Percentiles rank a stretch among this genome's conserved stretches.
phyloP scores from a whole-genome alignment of 2,329 filamentous ascomycete genomes.

The Xylariaceae sp. region DNA sequence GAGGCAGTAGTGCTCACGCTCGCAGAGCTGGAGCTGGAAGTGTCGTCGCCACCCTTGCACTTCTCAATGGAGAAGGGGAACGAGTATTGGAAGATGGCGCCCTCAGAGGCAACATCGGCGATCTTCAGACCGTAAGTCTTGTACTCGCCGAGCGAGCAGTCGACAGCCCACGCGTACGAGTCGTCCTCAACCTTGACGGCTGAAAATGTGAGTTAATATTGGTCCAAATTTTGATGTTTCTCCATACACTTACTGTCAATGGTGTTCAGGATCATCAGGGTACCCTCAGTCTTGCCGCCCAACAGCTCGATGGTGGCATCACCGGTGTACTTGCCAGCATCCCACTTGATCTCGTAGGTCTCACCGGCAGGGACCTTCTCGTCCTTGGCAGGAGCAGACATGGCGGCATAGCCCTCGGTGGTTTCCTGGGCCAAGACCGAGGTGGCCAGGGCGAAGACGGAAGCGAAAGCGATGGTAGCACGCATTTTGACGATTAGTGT shows the following conservation, averaged over 20 bases:
- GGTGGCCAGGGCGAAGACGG: constrained; percentile 51
- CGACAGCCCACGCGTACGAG: constrained; percentile 51
- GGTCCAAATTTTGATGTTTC: too few species aligned
- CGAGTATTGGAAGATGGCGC: constrained; percentile 58
- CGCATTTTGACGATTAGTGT: constrained; percentile 47
- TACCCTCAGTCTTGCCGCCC: constrained; percentile 45
- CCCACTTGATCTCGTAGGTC: constrained; percentile 52
- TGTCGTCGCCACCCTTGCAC: constrained; percentile 13
- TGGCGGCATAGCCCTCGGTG: constrained; percentile 52
- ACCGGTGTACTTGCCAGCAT: constrained; percentile 39
- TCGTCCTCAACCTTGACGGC: constrained; percentile 45
- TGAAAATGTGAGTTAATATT: constrained; percentile 22
- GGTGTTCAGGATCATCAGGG: constrained; percentile 39
- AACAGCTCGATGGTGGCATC: constrained; percentile 54
- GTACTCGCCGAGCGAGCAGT: constrained; percentile 41
- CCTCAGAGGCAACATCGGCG: constrained; percentile 43
- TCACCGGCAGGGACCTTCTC: constrained; percentile 48
- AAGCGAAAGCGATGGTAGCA: constrained; percentile 46
- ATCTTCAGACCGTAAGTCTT: constrained; percentile 59
- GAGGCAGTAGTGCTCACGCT: background rate
- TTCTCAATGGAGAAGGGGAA: constrained; percentile 56
- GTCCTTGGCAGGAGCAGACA: constrained; percentile 45
- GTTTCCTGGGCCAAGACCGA: constrained; percentile 49
- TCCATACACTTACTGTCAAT: constrained; percentile 49
- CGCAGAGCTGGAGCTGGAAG: background rate